Conservation (phyloP, 139 green algal species). For the Pedinophyceae sp. region DNA sequence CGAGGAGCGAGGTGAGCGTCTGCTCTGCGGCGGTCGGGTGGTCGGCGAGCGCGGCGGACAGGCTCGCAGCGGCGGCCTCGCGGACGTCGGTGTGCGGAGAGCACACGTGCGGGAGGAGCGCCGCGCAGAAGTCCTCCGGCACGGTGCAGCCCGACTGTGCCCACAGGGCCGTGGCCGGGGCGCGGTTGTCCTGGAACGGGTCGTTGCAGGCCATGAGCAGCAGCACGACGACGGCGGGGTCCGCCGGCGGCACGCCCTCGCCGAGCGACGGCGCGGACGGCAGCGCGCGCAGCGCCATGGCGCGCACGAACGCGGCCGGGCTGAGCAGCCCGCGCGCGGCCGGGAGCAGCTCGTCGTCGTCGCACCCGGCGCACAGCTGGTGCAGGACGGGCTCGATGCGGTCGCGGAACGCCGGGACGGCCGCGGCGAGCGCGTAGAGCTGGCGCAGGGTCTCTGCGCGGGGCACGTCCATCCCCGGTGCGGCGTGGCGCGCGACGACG, state of each 20-base stretch:
- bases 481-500: conserved; percentile 39
- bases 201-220: background rate
- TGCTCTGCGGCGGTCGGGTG: conserved; percentile 9
- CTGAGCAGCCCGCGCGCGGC: conserved; percentile 20
- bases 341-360: conserved; percentile 24
- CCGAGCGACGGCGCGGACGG: conserved; percentile 29
- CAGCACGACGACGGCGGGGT: background rate
- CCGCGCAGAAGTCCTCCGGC: background rate
- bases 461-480: conserved; percentile 27
- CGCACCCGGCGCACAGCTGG: conserved; percentile 33
- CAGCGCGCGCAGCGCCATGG: conserved; percentile 1
- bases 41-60: conserved; percentile 18
- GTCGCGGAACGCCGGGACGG: conserved; percentile 37
- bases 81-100: conserved; percentile 25
- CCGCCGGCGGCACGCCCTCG: conserved; percentile 9
- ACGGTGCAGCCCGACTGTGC: background rate
- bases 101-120: conserved; percentile 6
- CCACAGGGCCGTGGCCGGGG: background rate
- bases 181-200: background rate
- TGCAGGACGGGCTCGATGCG: conserved; percentile 45
- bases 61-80: conserved; percentile 17
- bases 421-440: conserved; percentile 54
- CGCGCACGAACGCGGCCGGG: background rate
- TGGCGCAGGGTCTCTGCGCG: conserved; percentile 31
- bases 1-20: conserved; percentile 20